Base-by-base conservation (phyloP, 2,329 filamentous ascomycete species). In the Hortaea werneckii region DNA sequence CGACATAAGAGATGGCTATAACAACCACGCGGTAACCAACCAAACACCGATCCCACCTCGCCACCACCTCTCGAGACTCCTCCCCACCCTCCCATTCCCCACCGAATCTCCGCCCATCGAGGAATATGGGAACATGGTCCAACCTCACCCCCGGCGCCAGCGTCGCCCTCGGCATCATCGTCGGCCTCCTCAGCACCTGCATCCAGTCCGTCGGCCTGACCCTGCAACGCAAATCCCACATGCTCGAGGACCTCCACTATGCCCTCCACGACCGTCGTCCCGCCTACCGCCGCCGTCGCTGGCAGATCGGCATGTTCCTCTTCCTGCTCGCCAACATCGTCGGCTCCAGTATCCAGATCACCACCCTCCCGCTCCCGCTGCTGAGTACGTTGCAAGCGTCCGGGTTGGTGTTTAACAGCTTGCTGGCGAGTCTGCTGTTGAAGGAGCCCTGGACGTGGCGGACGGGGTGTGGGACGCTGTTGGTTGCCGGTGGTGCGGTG, bases 241-340 rank as follows among this genome's bases (percentile, higher is more conserved):
- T 98, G 56, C 81, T 96, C 62, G 92, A 98, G 72, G 92, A 98
- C 70, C 87, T 94, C 71, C 95, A 95, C 67, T 79, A 80, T 43
- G 73, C 76, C 29, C 83, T 87, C 64, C 80, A 92, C 67, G 73
- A 82, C 49, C 82, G 85, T 56, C 77, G 90, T 50, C 90, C 92
- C 39, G 87, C 92, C 4, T 94, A 95, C 68, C 83, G 84, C 61
- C 79, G 92, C 60, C 79, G 89, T 59, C 78, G 88, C 76, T 98
- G 92, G 92, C 92, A 95, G 77, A 73, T 78, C 54, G 92, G 92
- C 47, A 96, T 98, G 89, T 80, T 82, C 62, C 92, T 98, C 81
- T 98, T 98, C 68, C 81, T 98, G 54, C 75, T 94, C 55, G 87
- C 92, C 51, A 98, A 98, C 65, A 76, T 98, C 46, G 76, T 96